Evolutionary conservation across 2,329 filamentous ascomycete genomes (phyloP).

Genomic region (Trichothecium roseum): DNA sequence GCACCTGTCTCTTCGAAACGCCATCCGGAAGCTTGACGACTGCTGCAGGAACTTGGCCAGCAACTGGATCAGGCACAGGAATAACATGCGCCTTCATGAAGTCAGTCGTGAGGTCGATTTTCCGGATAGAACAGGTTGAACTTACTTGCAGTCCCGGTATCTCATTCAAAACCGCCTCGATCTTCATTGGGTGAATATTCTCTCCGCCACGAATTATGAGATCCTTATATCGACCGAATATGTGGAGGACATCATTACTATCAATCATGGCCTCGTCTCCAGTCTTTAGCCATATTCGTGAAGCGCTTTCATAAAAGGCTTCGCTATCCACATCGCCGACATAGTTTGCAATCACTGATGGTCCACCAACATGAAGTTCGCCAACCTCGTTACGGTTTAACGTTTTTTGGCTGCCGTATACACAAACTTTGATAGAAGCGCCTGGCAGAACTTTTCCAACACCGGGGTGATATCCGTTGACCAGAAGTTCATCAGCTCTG

Average conservation of each 20-base stretch:
- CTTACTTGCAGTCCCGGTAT: slow-evolving; percentile 19
- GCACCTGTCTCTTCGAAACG: slow-evolving; percentile 19
- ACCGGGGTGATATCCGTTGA: slow-evolving; percentile 24
- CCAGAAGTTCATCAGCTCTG: slow-evolving; percentile 16
- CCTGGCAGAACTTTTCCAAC: slow-evolving; percentile 30
- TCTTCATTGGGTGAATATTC: slow-evolving; percentile 27
- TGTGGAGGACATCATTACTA: slow-evolving; percentile 23
- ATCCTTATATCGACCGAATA: slow-evolving; percentile 33
- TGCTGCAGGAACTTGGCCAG: slow-evolving; percentile 37
- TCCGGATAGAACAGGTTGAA: not conserved
- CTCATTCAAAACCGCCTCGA: slow-evolving; percentile 24
- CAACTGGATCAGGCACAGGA: slow-evolving; percentile 30
- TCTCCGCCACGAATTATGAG: slow-evolving; percentile 34
- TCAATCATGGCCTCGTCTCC: slow-evolving; percentile 31
- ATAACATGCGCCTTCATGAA: slow-evolving; percentile 25
- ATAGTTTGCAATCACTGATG: slow-evolving; percentile 23
- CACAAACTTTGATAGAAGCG: slow-evolving; percentile 25
- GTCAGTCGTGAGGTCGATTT: slow-evolving; percentile 5
- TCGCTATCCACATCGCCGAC: slow-evolving; percentile 13
- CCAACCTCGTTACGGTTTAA: slow-evolving; percentile 21
- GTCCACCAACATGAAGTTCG: slow-evolving; percentile 28
- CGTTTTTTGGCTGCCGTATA: slow-evolving; percentile 12
- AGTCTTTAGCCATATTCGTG: slow-evolving; percentile 24
- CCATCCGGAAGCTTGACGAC: slow-evolving; percentile 23
- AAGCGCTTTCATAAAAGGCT: slow-evolving; percentile 23